Conservation (phyloP, 225 moss, liverwort and hornwort species). For the Bryum argenteum region DNA sequence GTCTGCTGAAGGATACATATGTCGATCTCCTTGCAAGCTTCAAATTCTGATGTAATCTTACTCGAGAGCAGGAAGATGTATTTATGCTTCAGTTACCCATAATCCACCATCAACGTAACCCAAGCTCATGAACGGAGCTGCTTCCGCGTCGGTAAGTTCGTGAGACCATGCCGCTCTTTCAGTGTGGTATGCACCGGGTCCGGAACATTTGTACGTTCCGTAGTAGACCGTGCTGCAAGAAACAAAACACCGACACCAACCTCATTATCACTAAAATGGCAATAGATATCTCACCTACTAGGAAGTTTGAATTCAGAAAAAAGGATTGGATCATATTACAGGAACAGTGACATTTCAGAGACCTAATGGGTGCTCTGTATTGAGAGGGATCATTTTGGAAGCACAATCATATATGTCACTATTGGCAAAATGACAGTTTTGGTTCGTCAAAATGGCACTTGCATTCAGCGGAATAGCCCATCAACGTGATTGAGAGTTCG, state of each 20-base stretch:
- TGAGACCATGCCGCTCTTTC: slow-evolving; percentile 49
- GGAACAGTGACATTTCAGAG: no score
- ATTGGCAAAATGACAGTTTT: no score
- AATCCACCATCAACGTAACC: slow-evolving; percentile 54
- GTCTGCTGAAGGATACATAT: background rate
- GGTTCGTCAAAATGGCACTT: no score
- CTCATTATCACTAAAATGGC: no score
- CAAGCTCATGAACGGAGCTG: slow-evolving; percentile 50
- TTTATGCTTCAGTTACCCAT: slow-evolving; percentile 51
- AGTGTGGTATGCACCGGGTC: slow-evolving; percentile 47
- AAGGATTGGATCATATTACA: no score
- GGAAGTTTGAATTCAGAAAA: no score
- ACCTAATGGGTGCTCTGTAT: no score
- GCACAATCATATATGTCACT: no score
- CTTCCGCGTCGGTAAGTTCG: slow-evolving; percentile 52
- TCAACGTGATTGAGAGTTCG: no score
- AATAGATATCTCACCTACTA: no score
- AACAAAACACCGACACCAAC: background rate
- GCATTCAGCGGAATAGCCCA: no score
- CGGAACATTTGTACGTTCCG: slow-evolving; percentile 58
- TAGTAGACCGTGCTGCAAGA: slow-evolving; percentile 56
- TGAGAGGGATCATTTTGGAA: no score
- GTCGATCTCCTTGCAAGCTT: background rate
- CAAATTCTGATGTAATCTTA: background rate
- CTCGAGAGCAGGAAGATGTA: background rate